Evolutionary conservation across 2,329 filamentous ascomycete genomes (phyloP).

Genomic region (Ceratocystis eucalypticola): DNA sequence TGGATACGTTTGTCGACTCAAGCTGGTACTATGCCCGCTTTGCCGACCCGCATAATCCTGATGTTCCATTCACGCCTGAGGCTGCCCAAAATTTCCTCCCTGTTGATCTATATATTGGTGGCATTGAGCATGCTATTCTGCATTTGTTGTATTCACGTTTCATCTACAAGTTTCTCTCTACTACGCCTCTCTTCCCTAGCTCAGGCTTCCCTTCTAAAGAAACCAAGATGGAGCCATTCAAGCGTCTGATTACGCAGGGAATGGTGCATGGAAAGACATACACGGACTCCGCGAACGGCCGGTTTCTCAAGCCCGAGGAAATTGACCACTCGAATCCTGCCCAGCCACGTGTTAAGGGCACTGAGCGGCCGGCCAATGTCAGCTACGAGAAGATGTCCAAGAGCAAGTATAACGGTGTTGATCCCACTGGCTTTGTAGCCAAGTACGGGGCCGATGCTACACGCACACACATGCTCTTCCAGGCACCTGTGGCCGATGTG

Average conservation of each 20-base stretch:
- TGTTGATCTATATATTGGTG: conserved; percentile 79
- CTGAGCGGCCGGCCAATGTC: conserved; percentile 44
- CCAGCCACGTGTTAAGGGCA: conserved; percentile 48
- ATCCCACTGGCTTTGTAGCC: conserved; percentile 58
- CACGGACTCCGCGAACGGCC: conserved; percentile 57
- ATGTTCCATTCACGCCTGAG: conserved; percentile 47
- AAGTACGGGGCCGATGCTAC: conserved; percentile 73
- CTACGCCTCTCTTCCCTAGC: conserved; percentile 36
- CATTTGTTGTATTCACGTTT: conserved; percentile 83
- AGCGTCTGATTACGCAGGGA: conserved; percentile 69
- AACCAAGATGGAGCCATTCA: conserved; percentile 53
- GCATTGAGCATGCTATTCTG: conserved; percentile 80
- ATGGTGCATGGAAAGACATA: conserved; percentile 89
- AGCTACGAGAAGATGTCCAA: conserved; percentile 91
- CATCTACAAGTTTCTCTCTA: conserved; percentile 72
- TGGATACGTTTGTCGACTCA: conserved; percentile 93
- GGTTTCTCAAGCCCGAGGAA: conserved; percentile 64
- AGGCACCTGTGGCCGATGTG: conserved; percentile 69
- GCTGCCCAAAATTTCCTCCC: conserved; percentile 46
- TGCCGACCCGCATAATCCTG: conserved; percentile 52
- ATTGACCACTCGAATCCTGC: conserved; percentile 47
- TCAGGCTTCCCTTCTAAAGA: conserved; percentile 27
- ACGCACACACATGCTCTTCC: conserved; percentile 76
- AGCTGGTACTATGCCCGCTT: conserved; percentile 89
- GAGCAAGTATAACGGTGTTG: conserved; percentile 84